These are phyloP conservation scores for Ceratobasidium sp. DNA, from an alignment of 1,284 basidiomycete genomes.

Conservation along the genomic window DNA sequence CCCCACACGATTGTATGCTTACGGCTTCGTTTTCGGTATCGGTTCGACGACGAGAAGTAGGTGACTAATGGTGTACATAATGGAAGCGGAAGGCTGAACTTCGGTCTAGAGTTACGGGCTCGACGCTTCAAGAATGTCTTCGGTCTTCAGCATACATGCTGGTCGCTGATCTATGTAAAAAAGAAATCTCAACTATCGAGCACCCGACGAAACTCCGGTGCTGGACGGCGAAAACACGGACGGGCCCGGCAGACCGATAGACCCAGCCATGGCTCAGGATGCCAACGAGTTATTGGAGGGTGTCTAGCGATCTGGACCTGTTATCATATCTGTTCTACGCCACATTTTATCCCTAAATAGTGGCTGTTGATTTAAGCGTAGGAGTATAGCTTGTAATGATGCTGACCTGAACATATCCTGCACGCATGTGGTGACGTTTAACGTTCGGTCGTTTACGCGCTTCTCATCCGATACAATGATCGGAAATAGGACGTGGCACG, in stretches of 20 bases:
- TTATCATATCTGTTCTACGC: too few species aligned
- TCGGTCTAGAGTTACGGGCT: slow-evolving; percentile 71
- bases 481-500: slow-evolving; percentile 24
- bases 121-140: slow-evolving; percentile 73
- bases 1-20: slow-evolving; percentile 46
- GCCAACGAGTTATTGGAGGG: slow-evolving; percentile 25
- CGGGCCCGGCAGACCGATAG: slow-evolving; percentile 12
- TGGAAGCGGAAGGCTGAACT: slow-evolving; percentile 6
- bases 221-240: slow-evolving; percentile 27
- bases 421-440: too few species aligned
- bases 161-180: slow-evolving; percentile 94
- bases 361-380: too few species aligned
- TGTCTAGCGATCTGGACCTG: neutral
- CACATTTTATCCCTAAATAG: too few species aligned
- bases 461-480: slow-evolving; percentile 21
- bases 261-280: neutral
- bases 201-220: neutral
- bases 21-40: slow-evolving; percentile 86
- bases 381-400: too few species aligned
- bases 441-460: too few species aligned
- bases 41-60: slow-evolving; percentile 94
- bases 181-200: slow-evolving; percentile 77
- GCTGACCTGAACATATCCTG: too few species aligned
- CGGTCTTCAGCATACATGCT: slow-evolving; percentile 87
- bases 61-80: slow-evolving; percentile 48